phyloP scores from a whole-genome alignment of 1,284 basidiomycete genomes.

The Tranzscheliella williamsii region DNA sequence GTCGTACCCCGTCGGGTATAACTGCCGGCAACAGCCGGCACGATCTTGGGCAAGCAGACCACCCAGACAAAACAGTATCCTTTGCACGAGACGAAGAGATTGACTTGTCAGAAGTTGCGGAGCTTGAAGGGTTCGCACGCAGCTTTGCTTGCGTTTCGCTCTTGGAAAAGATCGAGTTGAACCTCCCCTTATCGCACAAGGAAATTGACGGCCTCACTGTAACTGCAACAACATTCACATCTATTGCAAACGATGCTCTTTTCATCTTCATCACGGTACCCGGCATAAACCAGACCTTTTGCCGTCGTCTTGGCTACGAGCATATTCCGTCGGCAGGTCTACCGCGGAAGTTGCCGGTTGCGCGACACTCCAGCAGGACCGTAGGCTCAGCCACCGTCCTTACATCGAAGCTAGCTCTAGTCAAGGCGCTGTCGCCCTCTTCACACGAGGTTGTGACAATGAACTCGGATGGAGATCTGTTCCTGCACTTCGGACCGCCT shows the following conservation, averaged over 20 bases:
- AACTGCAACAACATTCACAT: constrained; percentile 4
- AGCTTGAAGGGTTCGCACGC: constrained; percentile 40
- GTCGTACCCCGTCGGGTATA: background rate
- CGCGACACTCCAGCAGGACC: constrained; percentile 11
- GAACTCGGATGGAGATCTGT: background rate
- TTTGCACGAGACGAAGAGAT: constrained; percentile 5
- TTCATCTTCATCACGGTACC: constrained; percentile 18
- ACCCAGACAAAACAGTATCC: background rate
- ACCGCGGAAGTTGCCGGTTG: constrained; percentile 10
- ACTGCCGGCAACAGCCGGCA: background rate
- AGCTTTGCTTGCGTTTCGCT: constrained; percentile 44
- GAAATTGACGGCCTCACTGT: constrained; percentile 2
- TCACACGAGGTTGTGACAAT: constrained; percentile 11
- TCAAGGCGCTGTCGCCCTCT: constrained; percentile 1
- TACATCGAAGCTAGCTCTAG: constrained; percentile 1
- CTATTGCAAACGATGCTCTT: constrained; percentile 8
- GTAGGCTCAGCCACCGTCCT: constrained; percentile 3
- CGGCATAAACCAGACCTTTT: constrained; percentile 13
- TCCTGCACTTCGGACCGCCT: constrained; percentile 26
- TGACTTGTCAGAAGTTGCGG: constrained; percentile 21
- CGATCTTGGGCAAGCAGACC: background rate
- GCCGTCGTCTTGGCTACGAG: constrained; percentile 5
- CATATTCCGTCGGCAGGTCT: background rate
- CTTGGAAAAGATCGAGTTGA: constrained; percentile 39
- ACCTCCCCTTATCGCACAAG: background rate